phyloP scores from a whole-genome alignment of 2,329 filamentous ascomycete species.

The Alternaria incomplexa region DNA sequence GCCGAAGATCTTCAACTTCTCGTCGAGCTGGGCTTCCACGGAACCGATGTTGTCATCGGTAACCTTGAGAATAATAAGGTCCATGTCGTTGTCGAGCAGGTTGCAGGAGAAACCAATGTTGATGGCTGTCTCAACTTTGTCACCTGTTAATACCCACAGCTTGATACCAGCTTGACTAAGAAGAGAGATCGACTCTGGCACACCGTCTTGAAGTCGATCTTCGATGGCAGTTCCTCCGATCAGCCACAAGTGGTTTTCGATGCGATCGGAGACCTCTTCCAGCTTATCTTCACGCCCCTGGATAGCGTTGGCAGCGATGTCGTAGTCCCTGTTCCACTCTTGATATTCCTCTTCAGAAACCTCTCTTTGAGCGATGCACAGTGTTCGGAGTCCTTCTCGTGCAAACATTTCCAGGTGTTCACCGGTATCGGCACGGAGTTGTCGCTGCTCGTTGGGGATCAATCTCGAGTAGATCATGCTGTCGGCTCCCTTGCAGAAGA shows the following conservation, averaged over 20 bases:
- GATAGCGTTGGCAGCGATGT: constrained; percentile 82
- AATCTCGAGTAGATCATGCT: constrained; percentile 95
- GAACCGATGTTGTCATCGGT: constrained; percentile 72
- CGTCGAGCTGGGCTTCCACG: constrained; percentile 75
- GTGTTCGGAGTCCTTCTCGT: constrained; percentile 88
- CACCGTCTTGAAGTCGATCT: constrained; percentile 93
- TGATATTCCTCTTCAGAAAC: constrained; percentile 83
- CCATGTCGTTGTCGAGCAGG: constrained; percentile 96
- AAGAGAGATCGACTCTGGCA: constrained; percentile 92
- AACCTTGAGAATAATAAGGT: constrained; percentile 87
- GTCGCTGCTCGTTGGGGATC: constrained; percentile 81
- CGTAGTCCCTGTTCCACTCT: constrained; percentile 84
- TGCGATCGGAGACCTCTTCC: constrained; percentile 85
- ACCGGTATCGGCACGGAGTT: constrained; percentile 82
- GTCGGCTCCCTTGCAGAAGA: constrained; percentile 98
- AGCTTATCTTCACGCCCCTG: constrained; percentile 90
- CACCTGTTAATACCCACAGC: constrained; percentile 96
- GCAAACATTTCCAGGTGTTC: constrained; percentile 98
- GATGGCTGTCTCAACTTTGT: constrained; percentile 99
- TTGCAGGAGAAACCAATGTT: constrained; percentile 99
- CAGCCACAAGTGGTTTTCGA: constrained; percentile 87
- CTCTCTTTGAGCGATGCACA: constrained; percentile 88
- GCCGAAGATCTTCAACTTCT: constrained; percentile 73
- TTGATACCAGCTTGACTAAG: constrained; percentile 95
- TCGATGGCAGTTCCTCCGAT: constrained; percentile 96